A percentile compares a stretch with the other conserved stretches of the same genome.
These are phyloP conservation scores for Nannizziopsis barbatae DNA, from an alignment of 2,329 filamentous ascomycete species.

Conservation along the genomic window DNA sequence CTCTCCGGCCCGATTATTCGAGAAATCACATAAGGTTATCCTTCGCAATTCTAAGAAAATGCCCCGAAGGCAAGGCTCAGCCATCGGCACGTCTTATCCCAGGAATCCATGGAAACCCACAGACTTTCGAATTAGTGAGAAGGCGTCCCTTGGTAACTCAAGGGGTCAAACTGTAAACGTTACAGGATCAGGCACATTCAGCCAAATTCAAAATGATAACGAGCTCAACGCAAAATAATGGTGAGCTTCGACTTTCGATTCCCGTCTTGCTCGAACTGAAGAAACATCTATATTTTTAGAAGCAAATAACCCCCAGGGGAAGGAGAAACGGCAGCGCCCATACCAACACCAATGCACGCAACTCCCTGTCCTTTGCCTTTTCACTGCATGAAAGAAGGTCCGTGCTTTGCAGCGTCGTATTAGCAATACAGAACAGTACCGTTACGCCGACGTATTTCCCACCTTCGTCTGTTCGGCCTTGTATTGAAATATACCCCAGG, in stretches of 20 bases:
- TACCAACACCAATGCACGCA: too few species aligned
- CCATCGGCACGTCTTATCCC: too few species aligned
- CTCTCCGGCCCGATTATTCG: too few species aligned
- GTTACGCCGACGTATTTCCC: background rate
- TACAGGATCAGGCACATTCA: slow-evolving; percentile 10
- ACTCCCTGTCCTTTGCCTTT: too few species aligned
- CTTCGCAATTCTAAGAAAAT: too few species aligned
- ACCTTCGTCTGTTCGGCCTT: background rate
- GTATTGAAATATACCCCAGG: slow-evolving; percentile 1
- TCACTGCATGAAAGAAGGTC: background rate
- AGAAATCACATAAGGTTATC: too few species aligned
- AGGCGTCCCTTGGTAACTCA: slow-evolving; percentile 7
- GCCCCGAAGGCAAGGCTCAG: too few species aligned
- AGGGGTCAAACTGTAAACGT: slow-evolving; percentile 11
- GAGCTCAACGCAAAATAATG: background rate
- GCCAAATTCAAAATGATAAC: slow-evolving; percentile 5
- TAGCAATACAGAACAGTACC: background rate
- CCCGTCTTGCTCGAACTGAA: too few species aligned
- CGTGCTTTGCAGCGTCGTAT: background rate
- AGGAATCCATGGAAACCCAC: too few species aligned
- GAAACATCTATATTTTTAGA: too few species aligned
- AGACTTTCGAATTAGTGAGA: background rate
- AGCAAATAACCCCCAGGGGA: too few species aligned
- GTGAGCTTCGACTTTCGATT: background rate
- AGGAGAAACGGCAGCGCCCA: too few species aligned